Base-by-base conservation (phyloP, 306 rosid species). In the Dicorynia guianensis region DNA sequence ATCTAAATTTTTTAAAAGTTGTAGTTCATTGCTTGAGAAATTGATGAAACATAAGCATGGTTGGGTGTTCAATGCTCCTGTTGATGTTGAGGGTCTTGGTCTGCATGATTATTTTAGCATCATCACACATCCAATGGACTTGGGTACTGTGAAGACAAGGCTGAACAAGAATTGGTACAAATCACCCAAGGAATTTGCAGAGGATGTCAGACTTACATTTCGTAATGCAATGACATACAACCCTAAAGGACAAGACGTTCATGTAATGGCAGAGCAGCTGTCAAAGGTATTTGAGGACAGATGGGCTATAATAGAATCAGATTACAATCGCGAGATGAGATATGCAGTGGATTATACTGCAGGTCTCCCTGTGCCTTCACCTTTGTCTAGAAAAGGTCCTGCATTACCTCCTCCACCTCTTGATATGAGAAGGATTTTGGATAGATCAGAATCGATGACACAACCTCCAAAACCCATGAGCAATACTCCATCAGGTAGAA, bases 131-230 rank as follows among this genome's bases (percentile, higher is more conserved):
- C 98, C 98, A 35, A 95, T 95, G 98, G 98, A 95, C 85, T 71
- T 95, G 59, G 97, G 98, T 42, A 87, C 92, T 35, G 91, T 95
- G 75, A 95, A 95, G 75, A 19, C 88, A 2, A 88, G 93, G 88
- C 81, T 95, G 86, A 86, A 47, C 85, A 92, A 88, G 81, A 92
- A 95, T 65, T 95, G 97, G 97, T 95, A 95, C 81, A 95, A 92
- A 82, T 88, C 95, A 19, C 97, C 96, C 0, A 95, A 83, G 88
- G 98, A 94, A 77, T 94, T 92, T 81, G 97, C 97, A 9, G 98
- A 92, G 93, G 98, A 94, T 72, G 98, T 92, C 81, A 90, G 95
- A 94, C 97, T 94, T 75, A 84, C 97, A 30, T 90, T 94, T 82
- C 67, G 1, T 35, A 94, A 94, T 85, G 98, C 98, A 43, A 92